phyloP scores from a whole-genome alignment of 1,139 yeast species.

The Zygotorulaspora mrakii region DNA sequence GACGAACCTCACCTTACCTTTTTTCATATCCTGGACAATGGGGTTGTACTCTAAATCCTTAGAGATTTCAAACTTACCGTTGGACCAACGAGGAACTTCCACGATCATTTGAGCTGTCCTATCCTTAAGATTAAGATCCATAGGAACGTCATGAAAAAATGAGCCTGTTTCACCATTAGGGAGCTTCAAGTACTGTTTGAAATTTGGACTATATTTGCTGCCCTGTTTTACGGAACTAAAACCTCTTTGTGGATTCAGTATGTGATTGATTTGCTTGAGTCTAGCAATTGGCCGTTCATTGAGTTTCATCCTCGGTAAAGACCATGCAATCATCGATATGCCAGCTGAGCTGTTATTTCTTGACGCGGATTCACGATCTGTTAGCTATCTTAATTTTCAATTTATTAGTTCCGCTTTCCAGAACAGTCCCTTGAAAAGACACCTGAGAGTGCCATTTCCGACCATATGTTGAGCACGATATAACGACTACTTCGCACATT shows the following conservation, averaged over 20 bases:
- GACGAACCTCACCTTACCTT: slow-evolving; percentile 81
- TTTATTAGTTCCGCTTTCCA: too few species aligned
- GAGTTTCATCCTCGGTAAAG: neutral
- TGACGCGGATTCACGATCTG: too few species aligned
- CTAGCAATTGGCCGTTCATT: slow-evolving; percentile 9
- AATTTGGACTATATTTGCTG: slow-evolving; percentile 43
- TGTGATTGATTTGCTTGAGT: slow-evolving; percentile 7
- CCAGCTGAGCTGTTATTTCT: too few species aligned
- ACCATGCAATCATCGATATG: slow-evolving; percentile 3
- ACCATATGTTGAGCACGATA: too few species aligned
- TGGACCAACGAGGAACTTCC: slow-evolving; percentile 94
- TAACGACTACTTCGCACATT: too few species aligned
- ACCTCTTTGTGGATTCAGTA: slow-evolving; percentile 8
- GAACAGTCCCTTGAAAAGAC: too few species aligned
- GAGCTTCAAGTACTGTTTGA: slow-evolving; percentile 42
- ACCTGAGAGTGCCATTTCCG: too few species aligned
- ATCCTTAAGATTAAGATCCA: slow-evolving; percentile 58
- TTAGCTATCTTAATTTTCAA: too few species aligned
- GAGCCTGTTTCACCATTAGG: slow-evolving; percentile 56
- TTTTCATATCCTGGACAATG: slow-evolving; percentile 87
- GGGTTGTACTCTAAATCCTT: slow-evolving; percentile 77
- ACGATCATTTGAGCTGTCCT: slow-evolving; percentile 82
- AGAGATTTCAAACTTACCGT: slow-evolving; percentile 87
- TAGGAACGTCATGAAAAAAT: slow-evolving; percentile 86
- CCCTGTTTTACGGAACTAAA: slow-evolving; percentile 38